A percentile compares a stretch with the other conserved stretches of the same genome.
phyloP scores from a whole-genome alignment of 2,329 filamentous ascomycete species.

The Talaromyces sp. region DNA sequence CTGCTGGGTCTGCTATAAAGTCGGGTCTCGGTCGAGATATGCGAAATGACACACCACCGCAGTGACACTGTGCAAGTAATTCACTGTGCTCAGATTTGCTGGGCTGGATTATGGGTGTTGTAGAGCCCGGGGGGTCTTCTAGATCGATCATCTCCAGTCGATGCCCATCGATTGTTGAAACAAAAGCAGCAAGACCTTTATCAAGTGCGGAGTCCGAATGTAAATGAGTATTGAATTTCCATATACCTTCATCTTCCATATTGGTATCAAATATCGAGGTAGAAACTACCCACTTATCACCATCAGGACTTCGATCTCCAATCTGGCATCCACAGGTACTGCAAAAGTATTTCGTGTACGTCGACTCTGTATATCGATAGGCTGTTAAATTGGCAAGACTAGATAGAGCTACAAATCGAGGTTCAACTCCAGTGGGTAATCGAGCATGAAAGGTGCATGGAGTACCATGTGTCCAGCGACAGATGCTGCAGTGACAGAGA shows the following conservation, averaged over 20 bases:
- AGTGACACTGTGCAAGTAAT: slow-evolving; percentile 48
- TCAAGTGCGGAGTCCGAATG: slow-evolving; percentile 21
- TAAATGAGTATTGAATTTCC: slow-evolving; percentile 22
- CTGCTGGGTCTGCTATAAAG: slow-evolving; percentile 30
- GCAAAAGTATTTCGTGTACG: slow-evolving; percentile 44
- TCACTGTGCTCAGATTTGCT: slow-evolving; percentile 1
- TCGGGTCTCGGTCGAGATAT: slow-evolving; percentile 41
- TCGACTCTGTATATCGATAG: slow-evolving; percentile 35
- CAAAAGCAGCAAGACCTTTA: slow-evolving; percentile 20
- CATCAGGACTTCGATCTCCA: slow-evolving; percentile 14
- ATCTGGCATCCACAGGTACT: slow-evolving; percentile 48
- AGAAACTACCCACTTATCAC: slow-evolving; percentile 26
- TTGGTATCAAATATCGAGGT: slow-evolving; percentile 27
- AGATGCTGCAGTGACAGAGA: slow-evolving; percentile 51
- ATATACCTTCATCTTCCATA: slow-evolving; percentile 16
- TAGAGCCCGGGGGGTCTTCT: not conserved
- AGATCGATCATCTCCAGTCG: slow-evolving; percentile 17
- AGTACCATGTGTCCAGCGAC: slow-evolving; percentile 45
- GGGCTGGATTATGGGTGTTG: not conserved
- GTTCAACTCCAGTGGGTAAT: slow-evolving; percentile 23
- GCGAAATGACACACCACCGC: slow-evolving; percentile 47
- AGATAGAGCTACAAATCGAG: slow-evolving; percentile 28
- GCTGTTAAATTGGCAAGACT: slow-evolving; percentile 18
- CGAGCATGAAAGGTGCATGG: slow-evolving; percentile 28
- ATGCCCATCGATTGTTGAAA: slow-evolving; percentile 18